These are phyloP conservation scores for Pezicula rhizophila DNA, from an alignment of 2,329 filamentous ascomycete species.

Conservation along the genomic window DNA sequence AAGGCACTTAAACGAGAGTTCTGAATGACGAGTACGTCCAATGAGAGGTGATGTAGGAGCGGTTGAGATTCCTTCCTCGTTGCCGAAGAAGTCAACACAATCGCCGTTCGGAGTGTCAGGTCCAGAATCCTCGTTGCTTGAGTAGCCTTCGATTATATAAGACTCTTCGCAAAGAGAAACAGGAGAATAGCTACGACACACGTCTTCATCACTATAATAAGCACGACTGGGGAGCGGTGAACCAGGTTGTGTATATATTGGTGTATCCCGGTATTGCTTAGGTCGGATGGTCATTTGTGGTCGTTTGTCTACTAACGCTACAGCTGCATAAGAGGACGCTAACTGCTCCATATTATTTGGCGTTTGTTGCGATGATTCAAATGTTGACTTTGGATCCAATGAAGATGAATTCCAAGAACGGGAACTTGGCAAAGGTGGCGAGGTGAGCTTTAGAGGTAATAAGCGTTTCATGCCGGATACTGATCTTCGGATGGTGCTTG, in stretches of 20 bases:
- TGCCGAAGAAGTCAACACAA: neutral
- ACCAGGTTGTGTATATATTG: slow-evolving; percentile 17
- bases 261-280: slow-evolving; percentile 17
- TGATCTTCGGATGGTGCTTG: slow-evolving; percentile 9
- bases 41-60: neutral
- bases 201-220: slow-evolving; percentile 10
- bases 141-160: slow-evolving; percentile 11
- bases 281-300: slow-evolving; percentile 5
- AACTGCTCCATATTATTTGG: neutral
- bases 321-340: neutral
- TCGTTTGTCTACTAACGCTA: slow-evolving; percentile 1
- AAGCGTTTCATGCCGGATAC: slow-evolving; percentile 23
- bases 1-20: slow-evolving; percentile 22
- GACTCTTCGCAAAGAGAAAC: slow-evolving; percentile 7
- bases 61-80: neutral
- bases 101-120: neutral
- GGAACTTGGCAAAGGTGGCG: slow-evolving; percentile 8
- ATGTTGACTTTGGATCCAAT: slow-evolving; percentile 6
- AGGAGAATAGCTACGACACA: slow-evolving; percentile 6
- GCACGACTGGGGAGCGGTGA: slow-evolving; percentile 12
- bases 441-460: slow-evolving; percentile 17
- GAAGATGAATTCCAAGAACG: slow-evolving; percentile 6
- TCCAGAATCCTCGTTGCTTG: slow-evolving; percentile 1
- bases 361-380: slow-evolving; percentile 4
- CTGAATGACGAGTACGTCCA: slow-evolving; percentile 11